Percentiles rank a stretch among this genome's conserved stretches.
phyloP scores from a whole-genome alignment of 2,329 filamentous ascomycete genomes.

The Colletotrichum gigasporum region DNA sequence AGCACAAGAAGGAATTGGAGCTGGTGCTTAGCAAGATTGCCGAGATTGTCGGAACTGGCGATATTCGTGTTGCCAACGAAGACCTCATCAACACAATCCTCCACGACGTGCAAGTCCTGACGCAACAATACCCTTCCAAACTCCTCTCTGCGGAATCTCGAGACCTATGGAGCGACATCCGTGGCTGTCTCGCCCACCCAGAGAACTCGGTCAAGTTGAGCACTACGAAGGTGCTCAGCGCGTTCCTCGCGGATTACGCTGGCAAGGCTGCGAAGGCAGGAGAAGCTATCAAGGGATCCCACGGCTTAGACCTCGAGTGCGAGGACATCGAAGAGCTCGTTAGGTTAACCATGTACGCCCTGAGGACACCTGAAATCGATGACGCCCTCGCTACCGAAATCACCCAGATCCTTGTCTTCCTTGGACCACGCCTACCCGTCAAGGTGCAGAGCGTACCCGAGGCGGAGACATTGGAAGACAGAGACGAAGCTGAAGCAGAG shows the following conservation, averaged over 20 bases:
- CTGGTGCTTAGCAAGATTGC: constrained; percentile 67
- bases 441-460: constrained; percentile 36
- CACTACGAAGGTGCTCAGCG: constrained; percentile 76
- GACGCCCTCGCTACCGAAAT: constrained; percentile 82
- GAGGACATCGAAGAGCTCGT: constrained; percentile 71
- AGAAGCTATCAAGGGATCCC: constrained; percentile 73
- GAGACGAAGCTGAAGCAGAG: constrained; percentile 52
- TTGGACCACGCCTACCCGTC: constrained; percentile 67
- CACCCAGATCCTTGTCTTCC: constrained; percentile 83
- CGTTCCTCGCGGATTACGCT: constrained; percentile 84
- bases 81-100: constrained; percentile 81
- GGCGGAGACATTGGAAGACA: constrained; percentile 54
- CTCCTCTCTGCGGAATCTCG: constrained; percentile 69
- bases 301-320: constrained; percentile 74
- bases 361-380: constrained; percentile 73
- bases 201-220: constrained; percentile 80
- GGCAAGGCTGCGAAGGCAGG: constrained; percentile 62
- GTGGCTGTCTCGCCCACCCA: constrained; percentile 75
- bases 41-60: constrained; percentile 63
- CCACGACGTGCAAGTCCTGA: constrained; percentile 73
- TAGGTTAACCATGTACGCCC: constrained; percentile 56
- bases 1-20: constrained; percentile 73
- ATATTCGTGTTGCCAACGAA: constrained; percentile 66
- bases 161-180: constrained; percentile 76
- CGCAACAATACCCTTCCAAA: constrained; percentile 70